phyloP scores from a whole-genome alignment of 495 filamentous ascomycete species.

The Neurospora pannonica region DNA sequence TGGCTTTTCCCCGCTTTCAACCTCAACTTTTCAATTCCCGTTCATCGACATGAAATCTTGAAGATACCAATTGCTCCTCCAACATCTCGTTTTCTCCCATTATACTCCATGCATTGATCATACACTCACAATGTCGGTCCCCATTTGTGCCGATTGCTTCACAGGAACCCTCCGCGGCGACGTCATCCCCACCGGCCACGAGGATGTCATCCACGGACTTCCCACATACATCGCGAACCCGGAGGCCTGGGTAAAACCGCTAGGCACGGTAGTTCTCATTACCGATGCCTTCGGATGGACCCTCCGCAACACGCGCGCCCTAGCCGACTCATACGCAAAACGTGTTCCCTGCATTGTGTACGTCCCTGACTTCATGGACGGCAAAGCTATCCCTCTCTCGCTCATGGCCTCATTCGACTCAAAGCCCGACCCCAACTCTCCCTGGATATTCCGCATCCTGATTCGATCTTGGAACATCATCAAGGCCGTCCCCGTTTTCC shows the following conservation, averaged over 20 bases:
- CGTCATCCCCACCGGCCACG: conserved; percentile 17
- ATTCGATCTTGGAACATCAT: conserved; percentile 2
- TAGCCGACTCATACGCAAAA: conserved; percentile 45
- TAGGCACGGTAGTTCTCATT: conserved; percentile 45
- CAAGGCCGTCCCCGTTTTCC: conserved; percentile 7
- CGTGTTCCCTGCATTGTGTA: conserved; percentile 41
- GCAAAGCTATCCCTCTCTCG: conserved; percentile 23
- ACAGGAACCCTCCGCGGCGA: conserved; percentile 21
- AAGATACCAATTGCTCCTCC: not conserved
- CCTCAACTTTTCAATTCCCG: not conserved
- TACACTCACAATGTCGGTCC: conserved; percentile 3
- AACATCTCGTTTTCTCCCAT: not conserved
- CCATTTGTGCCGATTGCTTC: conserved; percentile 21
- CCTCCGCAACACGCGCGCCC: conserved; percentile 41
- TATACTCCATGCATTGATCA: not conserved
- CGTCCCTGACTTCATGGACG: conserved; percentile 52
- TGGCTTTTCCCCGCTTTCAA: not conserved
- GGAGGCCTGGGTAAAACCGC: conserved; percentile 13
- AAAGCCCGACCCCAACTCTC: conserved; percentile 1
- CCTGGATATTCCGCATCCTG: not conserved
- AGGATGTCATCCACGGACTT: conserved; percentile 36
- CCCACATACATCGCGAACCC: conserved; percentile 39
- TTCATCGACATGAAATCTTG: not conserved
- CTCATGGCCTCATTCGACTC: conserved; percentile 10
- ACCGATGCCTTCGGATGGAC: conserved; percentile 52